Conservation (phyloP, 1,139 yeast genomes). For the Casaregolazyma lundiana region DNA sequence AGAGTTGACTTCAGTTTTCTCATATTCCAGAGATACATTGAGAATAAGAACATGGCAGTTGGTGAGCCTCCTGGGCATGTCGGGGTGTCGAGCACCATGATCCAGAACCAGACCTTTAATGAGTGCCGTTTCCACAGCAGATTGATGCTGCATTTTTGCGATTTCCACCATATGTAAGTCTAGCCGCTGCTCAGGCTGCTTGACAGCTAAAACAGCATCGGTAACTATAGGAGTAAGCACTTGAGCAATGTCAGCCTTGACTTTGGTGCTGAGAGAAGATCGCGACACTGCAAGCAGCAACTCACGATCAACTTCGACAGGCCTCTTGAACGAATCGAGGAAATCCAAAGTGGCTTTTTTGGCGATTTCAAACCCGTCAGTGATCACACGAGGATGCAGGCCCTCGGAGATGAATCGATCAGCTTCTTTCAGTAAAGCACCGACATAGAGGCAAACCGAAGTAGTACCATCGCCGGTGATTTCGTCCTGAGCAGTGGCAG, state of each 20-base stretch:
- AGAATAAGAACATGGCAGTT: constrained; percentile 83
- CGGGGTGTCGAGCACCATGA: constrained; percentile 99
- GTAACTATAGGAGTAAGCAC: constrained; percentile 90
- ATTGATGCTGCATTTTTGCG: constrained; percentile 95
- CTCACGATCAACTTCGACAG: constrained; percentile 64
- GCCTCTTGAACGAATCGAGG: constrained; percentile 55
- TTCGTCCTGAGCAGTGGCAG: constrained; percentile 98
- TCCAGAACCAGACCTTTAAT: constrained; percentile 89
- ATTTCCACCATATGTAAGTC: constrained; percentile 98
- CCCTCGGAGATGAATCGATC: constrained; percentile 91
- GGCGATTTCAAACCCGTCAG: constrained; percentile 93
- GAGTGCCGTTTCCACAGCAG: constrained; percentile 76
- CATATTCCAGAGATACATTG: constrained; percentile 94
- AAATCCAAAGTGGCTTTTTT: constrained; percentile 67
- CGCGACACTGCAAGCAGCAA: constrained; percentile 87
- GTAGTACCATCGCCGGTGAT: constrained; percentile 99
- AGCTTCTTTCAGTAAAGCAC: constrained; percentile 91
- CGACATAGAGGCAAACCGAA: constrained; percentile 91
- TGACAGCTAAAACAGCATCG: constrained; percentile 86
- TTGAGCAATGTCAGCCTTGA: constrained; percentile 67
- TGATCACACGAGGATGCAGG: constrained; percentile 88
- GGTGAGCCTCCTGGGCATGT: constrained; percentile 86
- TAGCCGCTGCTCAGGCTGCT: constrained; percentile 47
- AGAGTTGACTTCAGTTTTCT: constrained; percentile 95
- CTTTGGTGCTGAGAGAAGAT: constrained; percentile 84